phyloP scores from a whole-genome alignment of 306 rosid species.

The Begonia fuchsioides region DNA sequence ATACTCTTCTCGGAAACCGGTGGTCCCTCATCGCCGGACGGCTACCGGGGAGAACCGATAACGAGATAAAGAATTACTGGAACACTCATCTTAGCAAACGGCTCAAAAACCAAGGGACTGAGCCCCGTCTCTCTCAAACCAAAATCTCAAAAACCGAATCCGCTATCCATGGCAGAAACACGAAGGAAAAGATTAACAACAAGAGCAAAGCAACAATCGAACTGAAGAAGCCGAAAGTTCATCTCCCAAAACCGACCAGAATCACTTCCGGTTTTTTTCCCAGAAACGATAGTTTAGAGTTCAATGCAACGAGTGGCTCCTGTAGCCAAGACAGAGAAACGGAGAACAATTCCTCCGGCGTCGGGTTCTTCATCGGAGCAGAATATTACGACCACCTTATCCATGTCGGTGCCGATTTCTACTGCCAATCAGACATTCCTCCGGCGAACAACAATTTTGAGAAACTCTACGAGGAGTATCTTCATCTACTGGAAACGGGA shows the following conservation, averaged over 20 bases:
- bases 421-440: not conserved
- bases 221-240: too few species aligned
- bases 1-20: conserved; percentile 57
- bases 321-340: not conserved
- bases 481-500: not conserved
- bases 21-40: conserved; percentile 81
- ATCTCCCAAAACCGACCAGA: not conserved
- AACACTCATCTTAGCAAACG: too few species aligned
- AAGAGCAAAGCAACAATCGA: not conserved
- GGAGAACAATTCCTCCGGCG: not conserved
- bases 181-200: not conserved
- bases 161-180: too few species aligned
- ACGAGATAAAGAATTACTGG: conserved; percentile 78
- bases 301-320: not conserved
- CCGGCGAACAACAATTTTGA: not conserved
- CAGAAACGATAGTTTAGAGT: not conserved
- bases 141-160: too few species aligned
- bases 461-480: not conserved
- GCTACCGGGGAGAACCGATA: conserved; percentile 59
- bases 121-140: not conserved
- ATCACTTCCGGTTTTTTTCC: not conserved
- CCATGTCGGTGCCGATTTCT: not conserved
- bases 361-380: too few species aligned
- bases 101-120: too few species aligned
- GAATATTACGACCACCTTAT: too few species aligned